phyloP scores from a whole-genome alignment of 139 green algal genomes.

The Chlamydomonas incerta region DNA sequence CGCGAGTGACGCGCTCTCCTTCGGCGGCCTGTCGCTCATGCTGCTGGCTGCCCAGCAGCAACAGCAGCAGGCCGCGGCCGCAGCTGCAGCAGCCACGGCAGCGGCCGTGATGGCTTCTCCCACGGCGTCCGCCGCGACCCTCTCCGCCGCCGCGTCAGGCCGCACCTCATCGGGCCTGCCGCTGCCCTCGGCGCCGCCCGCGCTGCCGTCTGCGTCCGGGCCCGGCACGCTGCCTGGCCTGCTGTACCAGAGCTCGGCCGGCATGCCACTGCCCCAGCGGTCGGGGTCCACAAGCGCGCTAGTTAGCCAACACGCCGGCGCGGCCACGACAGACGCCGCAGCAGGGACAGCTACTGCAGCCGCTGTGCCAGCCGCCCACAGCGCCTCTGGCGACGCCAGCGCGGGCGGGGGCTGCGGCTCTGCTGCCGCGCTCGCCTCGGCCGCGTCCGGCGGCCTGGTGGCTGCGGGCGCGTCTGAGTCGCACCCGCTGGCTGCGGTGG shows the following conservation, averaged over 20 bases:
- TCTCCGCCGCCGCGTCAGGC: background rate
- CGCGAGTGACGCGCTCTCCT: background rate
- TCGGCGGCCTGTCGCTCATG: background rate
- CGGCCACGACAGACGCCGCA: background rate
- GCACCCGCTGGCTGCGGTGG: background rate
- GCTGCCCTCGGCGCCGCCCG: too few species aligned
- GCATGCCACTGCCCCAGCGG: too few species aligned
- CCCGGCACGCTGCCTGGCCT: background rate
- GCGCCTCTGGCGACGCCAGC: too few species aligned
- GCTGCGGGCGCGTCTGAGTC: too few species aligned
- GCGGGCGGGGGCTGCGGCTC: too few species aligned
- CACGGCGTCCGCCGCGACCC: background rate
- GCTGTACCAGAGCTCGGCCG: too few species aligned
- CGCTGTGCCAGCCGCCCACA: too few species aligned
- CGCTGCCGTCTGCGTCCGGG: too few species aligned
- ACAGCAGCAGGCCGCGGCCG: background rate
- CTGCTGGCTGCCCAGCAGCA: slow-evolving; percentile 9
- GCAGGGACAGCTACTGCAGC: too few species aligned
- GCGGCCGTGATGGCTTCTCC: background rate
- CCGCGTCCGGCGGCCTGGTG: too few species aligned
- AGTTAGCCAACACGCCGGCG: background rate
- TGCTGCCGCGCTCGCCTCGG: too few species aligned
- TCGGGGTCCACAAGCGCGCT: background rate
- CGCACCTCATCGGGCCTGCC: background rate
- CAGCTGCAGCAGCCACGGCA: background rate